Percentiles rank a stretch among this genome's conserved stretches.
phyloP scores from a whole-genome alignment of 805 yeast genomes.

The Candida xyloterini region DNA sequence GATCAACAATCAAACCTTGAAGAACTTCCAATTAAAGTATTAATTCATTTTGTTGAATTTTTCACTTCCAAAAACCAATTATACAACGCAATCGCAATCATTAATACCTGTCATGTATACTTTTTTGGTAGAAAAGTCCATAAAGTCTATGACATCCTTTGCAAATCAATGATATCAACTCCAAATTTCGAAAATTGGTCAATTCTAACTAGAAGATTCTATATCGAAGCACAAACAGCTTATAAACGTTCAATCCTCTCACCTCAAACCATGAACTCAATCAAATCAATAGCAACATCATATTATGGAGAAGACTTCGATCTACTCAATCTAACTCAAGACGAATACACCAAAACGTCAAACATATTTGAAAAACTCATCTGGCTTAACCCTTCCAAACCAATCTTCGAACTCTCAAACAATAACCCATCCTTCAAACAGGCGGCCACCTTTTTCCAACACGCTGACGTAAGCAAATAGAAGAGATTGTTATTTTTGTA shows the following conservation, averaged over 20 bases:
- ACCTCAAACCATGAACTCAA: neutral
- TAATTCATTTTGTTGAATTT: slow-evolving; percentile 15
- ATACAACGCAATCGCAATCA: slow-evolving; percentile 23
- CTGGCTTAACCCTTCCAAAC: slow-evolving; percentile 14
- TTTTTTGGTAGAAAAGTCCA: slow-evolving; percentile 13
- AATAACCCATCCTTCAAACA: slow-evolving; percentile 11
- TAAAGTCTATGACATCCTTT: slow-evolving; percentile 16
- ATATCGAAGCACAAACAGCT: slow-evolving; percentile 16
- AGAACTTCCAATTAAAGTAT: slow-evolving; percentile 8
- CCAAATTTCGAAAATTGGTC: slow-evolving; percentile 22
- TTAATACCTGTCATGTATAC: slow-evolving; percentile 15
- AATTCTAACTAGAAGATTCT: slow-evolving; percentile 18
- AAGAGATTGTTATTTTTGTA: neutral
- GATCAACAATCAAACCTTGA: neutral
- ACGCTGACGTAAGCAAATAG: slow-evolving; percentile 3
- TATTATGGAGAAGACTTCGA: slow-evolving; percentile 11
- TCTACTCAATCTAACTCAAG: slow-evolving; percentile 6
- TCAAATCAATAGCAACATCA: slow-evolving; percentile 7
- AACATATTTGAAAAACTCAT: slow-evolving; percentile 9
- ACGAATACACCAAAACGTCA: slow-evolving; percentile 12
- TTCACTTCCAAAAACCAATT: slow-evolving; percentile 16
- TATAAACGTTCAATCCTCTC: slow-evolving; percentile 5
- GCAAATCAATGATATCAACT: slow-evolving; percentile 5
- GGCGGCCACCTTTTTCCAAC: slow-evolving; percentile 10
- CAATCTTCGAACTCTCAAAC: slow-evolving; percentile 11